Conservation (phyloP, 2,329 filamentous ascomycete species). For the Xylaria sp. region DNA sequence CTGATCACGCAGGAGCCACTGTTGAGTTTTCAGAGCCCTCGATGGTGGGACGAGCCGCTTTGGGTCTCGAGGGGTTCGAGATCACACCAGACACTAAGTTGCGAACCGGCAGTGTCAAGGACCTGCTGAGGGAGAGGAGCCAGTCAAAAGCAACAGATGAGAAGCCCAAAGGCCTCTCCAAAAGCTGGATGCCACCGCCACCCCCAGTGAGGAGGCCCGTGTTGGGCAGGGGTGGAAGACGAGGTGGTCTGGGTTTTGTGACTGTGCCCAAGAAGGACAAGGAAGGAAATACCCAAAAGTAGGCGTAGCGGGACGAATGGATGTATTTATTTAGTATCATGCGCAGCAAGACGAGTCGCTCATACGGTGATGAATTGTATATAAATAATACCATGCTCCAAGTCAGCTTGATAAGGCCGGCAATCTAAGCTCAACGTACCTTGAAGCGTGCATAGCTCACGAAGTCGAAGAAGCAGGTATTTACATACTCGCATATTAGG, state of each 20-base stretch:
- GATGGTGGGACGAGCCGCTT: conserved; percentile 65
- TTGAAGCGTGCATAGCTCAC: background rate
- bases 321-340: conserved; percentile 4
- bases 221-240: conserved; percentile 31
- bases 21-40: conserved; percentile 71
- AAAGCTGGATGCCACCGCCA: conserved; percentile 41
- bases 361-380: conserved; percentile 8
- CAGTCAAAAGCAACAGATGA: conserved; percentile 37
- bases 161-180: conserved; percentile 26
- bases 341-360: conserved; percentile 10
- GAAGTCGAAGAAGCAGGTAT: background rate
- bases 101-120: conserved; percentile 48
- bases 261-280: conserved; percentile 24
- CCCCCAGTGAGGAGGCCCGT: conserved; percentile 39
- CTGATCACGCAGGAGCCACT: conserved; percentile 77
- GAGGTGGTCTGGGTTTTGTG: conserved; percentile 41
- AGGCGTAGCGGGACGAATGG: background rate
- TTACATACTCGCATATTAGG: background rate
- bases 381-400: background rate
- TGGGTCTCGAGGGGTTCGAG: conserved; percentile 52
- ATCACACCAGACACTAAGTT: conserved; percentile 49
- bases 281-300: conserved; percentile 16
- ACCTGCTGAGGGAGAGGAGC: conserved; percentile 48
- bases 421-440: background rate
- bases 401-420: background rate